A percentile compares a stretch with the other conserved stretches of the same genome.
Conservation (phyloP, 192 early-diverging fungal genomes). For the Allomyces javanicus region DNA sequence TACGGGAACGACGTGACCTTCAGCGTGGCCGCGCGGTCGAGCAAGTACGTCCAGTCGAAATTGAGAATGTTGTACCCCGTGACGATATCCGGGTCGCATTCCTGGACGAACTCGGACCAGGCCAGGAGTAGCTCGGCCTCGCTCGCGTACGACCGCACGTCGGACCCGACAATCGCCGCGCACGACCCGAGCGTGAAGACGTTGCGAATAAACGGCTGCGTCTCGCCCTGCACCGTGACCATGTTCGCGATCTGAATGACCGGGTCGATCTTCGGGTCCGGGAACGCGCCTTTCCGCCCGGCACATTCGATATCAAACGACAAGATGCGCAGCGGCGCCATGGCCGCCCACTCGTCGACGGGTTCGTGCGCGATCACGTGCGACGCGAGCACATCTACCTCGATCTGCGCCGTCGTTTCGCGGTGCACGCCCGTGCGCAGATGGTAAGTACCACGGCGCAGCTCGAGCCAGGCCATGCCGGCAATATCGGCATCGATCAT, state of each 20-base stretch:
- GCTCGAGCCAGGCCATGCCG: slow-evolving; percentile 84
- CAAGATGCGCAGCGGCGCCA: slow-evolving; percentile 82
- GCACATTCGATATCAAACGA: slow-evolving; percentile 99
- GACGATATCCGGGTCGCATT: slow-evolving; percentile 78
- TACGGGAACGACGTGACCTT: slow-evolving; percentile 58
- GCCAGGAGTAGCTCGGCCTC: slow-evolving; percentile 56
- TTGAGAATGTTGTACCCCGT: slow-evolving; percentile 94
- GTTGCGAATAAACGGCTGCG: slow-evolving; percentile 76
- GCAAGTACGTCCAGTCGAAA: slow-evolving; percentile 90
- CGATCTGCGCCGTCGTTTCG: slow-evolving; percentile 42
- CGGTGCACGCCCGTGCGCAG: slow-evolving; percentile 10
- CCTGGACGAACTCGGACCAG: slow-evolving; percentile 75
- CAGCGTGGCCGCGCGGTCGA: slow-evolving; percentile 70
- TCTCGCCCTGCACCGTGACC: slow-evolving; percentile 76
- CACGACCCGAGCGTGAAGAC: slow-evolving; percentile 84
- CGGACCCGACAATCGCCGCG: slow-evolving; percentile 77
- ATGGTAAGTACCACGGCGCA: slow-evolving; percentile 52
- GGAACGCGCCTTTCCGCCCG: slow-evolving; percentile 85
- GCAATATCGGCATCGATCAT: slow-evolving; percentile 81
- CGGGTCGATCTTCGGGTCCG: slow-evolving; percentile 73
- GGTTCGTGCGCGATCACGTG: slow-evolving; percentile 66
- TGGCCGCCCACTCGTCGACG: slow-evolving; percentile 76
- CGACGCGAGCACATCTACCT: slow-evolving; percentile 54
- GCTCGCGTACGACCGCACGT: slow-evolving; percentile 56
- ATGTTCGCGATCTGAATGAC: slow-evolving; percentile 96